Evolutionary conservation across 2,329 filamentous ascomycete genomes (phyloP).

Genomic region (Whalleya microplaca): DNA sequence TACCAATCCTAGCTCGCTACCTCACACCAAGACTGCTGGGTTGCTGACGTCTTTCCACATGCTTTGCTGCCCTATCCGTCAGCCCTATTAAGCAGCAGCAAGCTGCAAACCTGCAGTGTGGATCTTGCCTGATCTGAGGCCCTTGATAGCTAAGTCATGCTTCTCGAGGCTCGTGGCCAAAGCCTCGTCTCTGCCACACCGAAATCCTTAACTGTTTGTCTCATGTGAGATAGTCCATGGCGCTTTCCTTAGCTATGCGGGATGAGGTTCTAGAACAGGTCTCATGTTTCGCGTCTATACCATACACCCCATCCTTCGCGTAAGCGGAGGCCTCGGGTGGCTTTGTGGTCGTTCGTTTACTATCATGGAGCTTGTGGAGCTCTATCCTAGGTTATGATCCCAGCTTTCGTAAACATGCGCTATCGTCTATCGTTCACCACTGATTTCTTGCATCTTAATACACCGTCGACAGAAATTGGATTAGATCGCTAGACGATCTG

Average conservation of each 20-base stretch:
- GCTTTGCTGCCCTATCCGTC: conserved; percentile 22
- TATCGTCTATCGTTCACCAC: conserved; percentile 13
- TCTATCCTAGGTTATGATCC: conserved; percentile 12
- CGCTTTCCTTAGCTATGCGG: conserved; percentile 1
- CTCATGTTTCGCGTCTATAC: neutral
- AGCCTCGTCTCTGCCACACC: conserved; percentile 16
- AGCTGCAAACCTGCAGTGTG: conserved; percentile 9
- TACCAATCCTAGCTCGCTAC: conserved; percentile 19
- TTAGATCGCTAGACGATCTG: conserved; percentile 7
- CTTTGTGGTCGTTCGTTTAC: conserved; percentile 15
- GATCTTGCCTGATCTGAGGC: conserved; percentile 15
- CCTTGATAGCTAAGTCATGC: conserved; percentile 12
- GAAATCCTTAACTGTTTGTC: conserved; percentile 21
- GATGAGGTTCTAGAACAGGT: conserved; percentile 7
- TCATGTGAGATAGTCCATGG: conserved; percentile 10
- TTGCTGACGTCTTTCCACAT: conserved; percentile 18
- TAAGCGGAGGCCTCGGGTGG: conserved; percentile 11
- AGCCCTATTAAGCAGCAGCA: conserved; percentile 22
- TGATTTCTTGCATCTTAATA: conserved; percentile 11
- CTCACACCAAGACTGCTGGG: conserved; percentile 11
- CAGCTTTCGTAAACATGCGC: conserved; percentile 9
- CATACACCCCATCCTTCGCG: conserved; percentile 5
- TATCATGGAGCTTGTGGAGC: conserved; percentile 13
- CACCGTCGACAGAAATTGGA: conserved; percentile 11
- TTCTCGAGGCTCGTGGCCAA: conserved; percentile 10